A percentile compares a stretch with the other conserved stretches of the same genome.
phyloP scores from a whole-genome alignment of 1,284 basidiomycete genomes.

The Athelia psychrophila region DNA sequence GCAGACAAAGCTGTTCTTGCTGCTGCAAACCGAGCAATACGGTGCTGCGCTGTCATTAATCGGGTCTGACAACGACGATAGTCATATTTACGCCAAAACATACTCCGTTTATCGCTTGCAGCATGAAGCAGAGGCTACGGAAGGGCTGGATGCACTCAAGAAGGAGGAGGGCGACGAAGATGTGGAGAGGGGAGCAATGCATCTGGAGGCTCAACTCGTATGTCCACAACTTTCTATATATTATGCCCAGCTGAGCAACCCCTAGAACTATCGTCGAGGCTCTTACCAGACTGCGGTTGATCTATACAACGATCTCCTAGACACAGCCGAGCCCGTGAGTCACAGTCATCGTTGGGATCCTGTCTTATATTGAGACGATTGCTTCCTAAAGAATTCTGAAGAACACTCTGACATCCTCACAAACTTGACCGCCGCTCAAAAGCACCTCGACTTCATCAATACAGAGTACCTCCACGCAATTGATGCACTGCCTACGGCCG shows the following conservation, averaged over 20 bases:
- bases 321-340: conserved; percentile 69
- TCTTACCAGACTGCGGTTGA: conserved; percentile 70
- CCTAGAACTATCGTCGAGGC: conserved; percentile 74
- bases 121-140: conserved; percentile 62
- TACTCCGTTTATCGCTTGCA: conserved; percentile 83
- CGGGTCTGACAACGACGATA: conserved; percentile 24
- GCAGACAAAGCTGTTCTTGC: conserved; percentile 79
- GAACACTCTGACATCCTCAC: conserved; percentile 84
- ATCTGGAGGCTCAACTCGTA: conserved; percentile 85
- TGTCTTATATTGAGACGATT: conserved; percentile 4
- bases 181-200: conserved; percentile 60
- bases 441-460: conserved; percentile 79
- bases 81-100: conserved; percentile 66
- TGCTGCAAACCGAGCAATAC: conserved; percentile 84
- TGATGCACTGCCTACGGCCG: conserved; percentile 49
- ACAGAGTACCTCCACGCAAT: conserved; percentile 65
- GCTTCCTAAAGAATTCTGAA: conserved; percentile 86
- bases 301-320: conserved; percentile 76
- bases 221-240: conserved; percentile 4
- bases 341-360: conserved; percentile 5
- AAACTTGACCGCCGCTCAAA: conserved; percentile 76
- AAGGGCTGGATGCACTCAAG: conserved; percentile 50
- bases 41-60: conserved; percentile 54
- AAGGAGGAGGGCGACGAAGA: conserved; percentile 35
- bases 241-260: conserved; percentile 2